phyloP scores from a whole-genome alignment of 2,329 filamentous ascomycete species.

The Geosmithia morbida region DNA sequence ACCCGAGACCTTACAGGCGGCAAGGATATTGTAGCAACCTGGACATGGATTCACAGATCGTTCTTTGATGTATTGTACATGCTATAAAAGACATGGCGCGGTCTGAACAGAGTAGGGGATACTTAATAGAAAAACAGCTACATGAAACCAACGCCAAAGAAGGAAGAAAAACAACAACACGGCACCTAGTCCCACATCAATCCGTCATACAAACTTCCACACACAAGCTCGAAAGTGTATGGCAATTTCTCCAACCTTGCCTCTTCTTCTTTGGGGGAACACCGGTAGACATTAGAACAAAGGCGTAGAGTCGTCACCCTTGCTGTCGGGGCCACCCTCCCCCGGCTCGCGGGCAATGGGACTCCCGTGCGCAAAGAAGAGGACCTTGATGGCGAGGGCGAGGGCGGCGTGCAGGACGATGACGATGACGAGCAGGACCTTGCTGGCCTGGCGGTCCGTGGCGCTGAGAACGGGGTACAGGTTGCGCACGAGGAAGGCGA shows the following conservation, averaged over 20 bases:
- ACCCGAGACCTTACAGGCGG: too few relatives aligned
- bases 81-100: neutral
- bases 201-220: neutral
- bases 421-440: conserved; percentile 72
- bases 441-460: conserved; percentile 83
- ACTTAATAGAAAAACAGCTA: neutral
- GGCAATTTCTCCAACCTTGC: too few relatives aligned
- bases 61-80: neutral
- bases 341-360: conserved; percentile 19
- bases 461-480: conserved; percentile 84
- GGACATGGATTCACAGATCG: too few relatives aligned
- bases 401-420: conserved; percentile 79
- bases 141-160: neutral
- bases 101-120: neutral
- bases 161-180: neutral
- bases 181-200: neutral
- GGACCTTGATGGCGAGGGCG: conserved; percentile 83
- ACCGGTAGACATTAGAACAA: conserved; percentile 6
- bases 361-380: conserved; percentile 83
- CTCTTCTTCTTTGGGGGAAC: too few relatives aligned
- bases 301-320: conserved; percentile 7
- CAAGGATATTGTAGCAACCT: too few relatives aligned
- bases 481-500: conserved; percentile 72
- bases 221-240: neutral
- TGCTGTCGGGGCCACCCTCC: conserved; percentile 8